Base-by-base conservation (phyloP, 2,329 filamentous ascomycete species). In the Gaeumannomyces sp. region DNA sequence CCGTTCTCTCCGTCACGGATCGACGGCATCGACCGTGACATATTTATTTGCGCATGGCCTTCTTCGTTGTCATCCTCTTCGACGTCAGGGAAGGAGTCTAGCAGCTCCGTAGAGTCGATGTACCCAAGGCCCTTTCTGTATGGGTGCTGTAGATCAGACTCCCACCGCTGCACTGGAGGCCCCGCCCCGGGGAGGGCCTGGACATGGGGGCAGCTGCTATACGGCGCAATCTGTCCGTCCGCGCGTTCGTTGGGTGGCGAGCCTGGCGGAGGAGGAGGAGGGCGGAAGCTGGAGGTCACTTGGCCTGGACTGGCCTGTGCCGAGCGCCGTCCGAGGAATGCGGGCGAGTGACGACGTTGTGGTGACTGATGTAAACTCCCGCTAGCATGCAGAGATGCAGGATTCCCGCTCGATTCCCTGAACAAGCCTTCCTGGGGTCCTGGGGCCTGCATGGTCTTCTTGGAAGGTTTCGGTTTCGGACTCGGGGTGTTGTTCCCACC, bases 241-340 rank as follows among this genome's bases (percentile, higher is more conserved):
- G 45, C 45, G n/a, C 6, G 22, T 11, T 25, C 45, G 45, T 25
- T 53, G 19, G 45, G 45, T 10, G 45, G 45, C 45, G 45, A 53
- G 45, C 45, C 57, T 7, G 38, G 67, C 63, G 2, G 68, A 63
- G 45, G 70, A 65, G 2, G 67, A 64, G 2, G 74, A 73, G 1
- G 71, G 71, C 0, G 68, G 64, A 74, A 76, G 0, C 74, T 73
- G 0, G 70, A 67, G 0, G 70, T 65, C 5, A 56, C 64, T 38
- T 67, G 68, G 2, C 68, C 72, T 0, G 74, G 75, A 45, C 74
- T 76, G 4, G 74, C 75, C 33, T 69, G 72, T 45, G 72, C 71
- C 11, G 74, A 73, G 57, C 75, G 68, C n/a, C 70, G 69, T 38
- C 72, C 72, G 14, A 67, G 67, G 59, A 74, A 73, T 4, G 71